Percentiles rank a stretch among this genome's conserved stretches.
Conservation (phyloP, 2,329 filamentous ascomycete genomes). For the Lojkania enalia region DNA sequence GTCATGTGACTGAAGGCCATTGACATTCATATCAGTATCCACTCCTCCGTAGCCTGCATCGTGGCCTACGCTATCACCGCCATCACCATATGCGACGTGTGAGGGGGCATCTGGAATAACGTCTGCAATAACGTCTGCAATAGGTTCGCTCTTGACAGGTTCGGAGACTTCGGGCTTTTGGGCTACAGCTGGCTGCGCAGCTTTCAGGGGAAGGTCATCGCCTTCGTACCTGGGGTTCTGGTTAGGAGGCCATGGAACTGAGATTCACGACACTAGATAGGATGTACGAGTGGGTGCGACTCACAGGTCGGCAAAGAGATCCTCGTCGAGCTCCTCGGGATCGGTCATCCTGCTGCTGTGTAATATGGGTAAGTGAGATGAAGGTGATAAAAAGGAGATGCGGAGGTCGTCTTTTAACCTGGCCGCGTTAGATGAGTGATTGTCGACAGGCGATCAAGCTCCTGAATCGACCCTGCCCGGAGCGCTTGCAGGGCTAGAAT, state of each 20-base stretch:
- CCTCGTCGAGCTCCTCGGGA: slow-evolving; percentile 81
- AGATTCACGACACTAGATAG: neutral
- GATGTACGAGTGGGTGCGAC: slow-evolving; percentile 43
- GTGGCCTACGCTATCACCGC: slow-evolving; percentile 19
- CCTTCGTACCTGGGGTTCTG: slow-evolving; percentile 52
- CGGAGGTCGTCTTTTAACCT: neutral
- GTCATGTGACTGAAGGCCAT: slow-evolving; percentile 36
- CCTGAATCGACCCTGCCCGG: too few relatives aligned
- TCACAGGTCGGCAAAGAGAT: slow-evolving; percentile 94
- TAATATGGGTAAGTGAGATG: neutral
- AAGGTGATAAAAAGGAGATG: slow-evolving; percentile 3
- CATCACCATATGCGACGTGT: slow-evolving; percentile 9
- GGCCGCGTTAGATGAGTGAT: slow-evolving; percentile 7
- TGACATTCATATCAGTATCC: slow-evolving; percentile 37
- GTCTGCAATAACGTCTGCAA: too few relatives aligned
- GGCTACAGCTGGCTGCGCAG: slow-evolving; percentile 20
- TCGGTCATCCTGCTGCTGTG: slow-evolving; percentile 67
- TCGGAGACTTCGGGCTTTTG: slow-evolving; percentile 19
- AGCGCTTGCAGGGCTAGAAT: too few relatives aligned
- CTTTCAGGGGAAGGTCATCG: slow-evolving; percentile 42
- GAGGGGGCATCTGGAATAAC: neutral
- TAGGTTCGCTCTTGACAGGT: slow-evolving; percentile 23
- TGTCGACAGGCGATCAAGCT: too few relatives aligned
- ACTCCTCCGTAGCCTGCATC: slow-evolving; percentile 24
- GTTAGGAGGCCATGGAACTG: slow-evolving; percentile 61